These are phyloP conservation scores for Botrytis fabae DNA, from an alignment of 2,329 filamentous ascomycete genomes.

Conservation along the genomic window DNA sequence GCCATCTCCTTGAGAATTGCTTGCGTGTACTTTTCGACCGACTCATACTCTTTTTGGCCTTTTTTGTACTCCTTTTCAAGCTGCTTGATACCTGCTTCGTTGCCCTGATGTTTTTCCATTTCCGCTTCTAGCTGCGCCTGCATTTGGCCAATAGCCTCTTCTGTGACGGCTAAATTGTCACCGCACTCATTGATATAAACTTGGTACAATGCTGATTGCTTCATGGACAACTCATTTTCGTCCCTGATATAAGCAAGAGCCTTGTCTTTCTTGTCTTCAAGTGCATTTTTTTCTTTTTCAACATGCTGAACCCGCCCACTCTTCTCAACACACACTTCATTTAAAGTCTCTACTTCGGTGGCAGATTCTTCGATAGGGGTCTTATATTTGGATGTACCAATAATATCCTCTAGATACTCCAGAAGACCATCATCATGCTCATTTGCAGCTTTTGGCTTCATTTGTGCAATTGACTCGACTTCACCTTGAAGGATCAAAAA, in stretches of 20 bases:
- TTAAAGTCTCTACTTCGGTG: conserved; percentile 83
- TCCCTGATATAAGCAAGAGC: conserved; percentile 85
- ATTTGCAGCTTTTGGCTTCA: conserved; percentile 94
- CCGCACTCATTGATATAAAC: conserved; percentile 85
- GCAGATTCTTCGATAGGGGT: conserved; percentile 93
- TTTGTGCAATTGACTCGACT: conserved; percentile 97
- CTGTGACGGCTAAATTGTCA: conserved; percentile 83
- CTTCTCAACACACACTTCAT: conserved; percentile 94
- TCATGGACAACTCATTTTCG: conserved; percentile 87
- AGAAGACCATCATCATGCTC: conserved; percentile 96
- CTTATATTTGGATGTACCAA: conserved; percentile 98
- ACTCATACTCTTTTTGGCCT: conserved; percentile 80
- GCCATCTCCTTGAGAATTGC: conserved; percentile 80
- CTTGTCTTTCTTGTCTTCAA: conserved; percentile 97
- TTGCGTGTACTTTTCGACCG: conserved; percentile 79
- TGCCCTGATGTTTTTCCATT: conserved; percentile 87
- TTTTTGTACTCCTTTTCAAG: conserved; percentile 82
- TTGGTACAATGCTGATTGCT: conserved; percentile 91
- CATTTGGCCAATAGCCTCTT: conserved; percentile 89
- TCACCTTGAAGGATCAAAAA: conserved; percentile 97
- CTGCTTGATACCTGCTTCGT: conserved; percentile 84
- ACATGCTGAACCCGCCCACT: conserved; percentile 94
- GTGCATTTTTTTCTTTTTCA: conserved; percentile 89
- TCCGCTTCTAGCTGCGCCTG: conserved; percentile 84
- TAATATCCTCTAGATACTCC: conserved; percentile 97